phyloP scores from a whole-genome alignment of 2,329 filamentous ascomycete genomes.

The Teratosphaeria zuluensis region DNA sequence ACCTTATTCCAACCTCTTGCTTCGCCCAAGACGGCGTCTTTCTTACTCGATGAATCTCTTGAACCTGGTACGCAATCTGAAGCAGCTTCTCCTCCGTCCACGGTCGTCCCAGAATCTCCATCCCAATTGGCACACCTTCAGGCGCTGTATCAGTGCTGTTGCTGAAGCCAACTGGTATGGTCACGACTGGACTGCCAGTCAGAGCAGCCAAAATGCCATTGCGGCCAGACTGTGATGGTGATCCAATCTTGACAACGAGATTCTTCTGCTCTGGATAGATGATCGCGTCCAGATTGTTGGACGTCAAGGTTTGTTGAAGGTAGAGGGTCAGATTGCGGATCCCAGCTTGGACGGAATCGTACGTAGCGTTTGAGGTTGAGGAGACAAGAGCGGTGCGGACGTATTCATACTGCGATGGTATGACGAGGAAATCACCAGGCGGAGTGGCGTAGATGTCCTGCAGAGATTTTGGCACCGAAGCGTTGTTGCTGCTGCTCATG shows the following conservation, averaged over 20 bases:
- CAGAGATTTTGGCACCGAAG: conserved; percentile 29
- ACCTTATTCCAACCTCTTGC: conserved; percentile 28
- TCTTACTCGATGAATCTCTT: conserved; percentile 38
- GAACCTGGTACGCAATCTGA: conserved; percentile 43
- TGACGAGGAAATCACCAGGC: conserved; percentile 46
- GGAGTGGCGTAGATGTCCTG: neutral
- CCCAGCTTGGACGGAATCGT: conserved; percentile 34
- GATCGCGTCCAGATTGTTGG: conserved; percentile 45
- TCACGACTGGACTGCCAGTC: conserved; percentile 45
- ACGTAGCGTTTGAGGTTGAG: conserved; percentile 41
- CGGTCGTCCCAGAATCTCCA: conserved; percentile 52
- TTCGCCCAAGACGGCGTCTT: conserved; percentile 39
- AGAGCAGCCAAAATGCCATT: conserved; percentile 49
- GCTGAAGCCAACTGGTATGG: conserved; percentile 47
- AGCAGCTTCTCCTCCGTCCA: conserved; percentile 48
- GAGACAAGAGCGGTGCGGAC: conserved; percentile 42
- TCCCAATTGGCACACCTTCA: conserved; percentile 51
- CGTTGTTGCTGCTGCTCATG: conserved; percentile 18
- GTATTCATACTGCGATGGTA: conserved; percentile 49
- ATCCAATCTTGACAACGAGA: conserved; percentile 50
- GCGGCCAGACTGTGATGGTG: conserved; percentile 47
- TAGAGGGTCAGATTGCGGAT: conserved; percentile 45
- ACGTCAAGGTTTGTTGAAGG: conserved; percentile 42
- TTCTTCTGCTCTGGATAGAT: conserved; percentile 58
- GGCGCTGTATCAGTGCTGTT: conserved; percentile 39